Base-by-base conservation (phyloP, 176 grass and related monocot genomes). In the Paspalum notatum region DNA sequence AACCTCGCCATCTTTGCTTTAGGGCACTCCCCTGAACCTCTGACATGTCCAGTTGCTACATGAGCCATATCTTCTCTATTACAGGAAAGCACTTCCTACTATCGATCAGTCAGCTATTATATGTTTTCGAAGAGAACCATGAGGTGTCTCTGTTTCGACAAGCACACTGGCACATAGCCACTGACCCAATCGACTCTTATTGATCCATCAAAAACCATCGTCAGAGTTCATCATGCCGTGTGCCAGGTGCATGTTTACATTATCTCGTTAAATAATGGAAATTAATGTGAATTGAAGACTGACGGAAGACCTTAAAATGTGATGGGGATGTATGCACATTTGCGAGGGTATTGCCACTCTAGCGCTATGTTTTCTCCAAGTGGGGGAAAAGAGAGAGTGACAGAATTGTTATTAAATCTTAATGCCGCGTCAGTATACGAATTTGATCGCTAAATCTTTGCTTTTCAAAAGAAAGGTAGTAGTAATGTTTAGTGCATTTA, bases 221-320 rank as follows among this genome's bases (percentile, higher is more conserved):
- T 26, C 15, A 57, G 54, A 18, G 25, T 9, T 32, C 9, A 49
- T 62, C 49, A 45, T 68, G 10, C 20, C 38, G n/a, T 65, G 12
- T 4, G 27, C 39, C 32, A 18, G 22, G 12, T 10, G 55, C 12
- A 24, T 48, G 69, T 69, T 64, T 53, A 43, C 22, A 14, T n/a
- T 64, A 40, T 73, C 16, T 40, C 5, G 9, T 32, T 32, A 32
- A 3, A 2, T 32, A 3, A 2, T 32, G 3, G 32, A 32, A 24
- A 44, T 42, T 18, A 63, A 74, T 64, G 70, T 26, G 38, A 25
- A n/a, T 1, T 54, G 59, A 27, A 65, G 80, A 71, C 53, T 81
- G 10, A 64, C 58, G 25, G 12, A 11, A 10, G 46, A 52, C 32
- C 69, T 18, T 2, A 74, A 74, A 40, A 18, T 15, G 54, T 47